These are phyloP conservation scores for Chalciporus sphaerocephalus DNA, from an alignment of 768 basidiomycete species.

Conservation along the genomic window DNA sequence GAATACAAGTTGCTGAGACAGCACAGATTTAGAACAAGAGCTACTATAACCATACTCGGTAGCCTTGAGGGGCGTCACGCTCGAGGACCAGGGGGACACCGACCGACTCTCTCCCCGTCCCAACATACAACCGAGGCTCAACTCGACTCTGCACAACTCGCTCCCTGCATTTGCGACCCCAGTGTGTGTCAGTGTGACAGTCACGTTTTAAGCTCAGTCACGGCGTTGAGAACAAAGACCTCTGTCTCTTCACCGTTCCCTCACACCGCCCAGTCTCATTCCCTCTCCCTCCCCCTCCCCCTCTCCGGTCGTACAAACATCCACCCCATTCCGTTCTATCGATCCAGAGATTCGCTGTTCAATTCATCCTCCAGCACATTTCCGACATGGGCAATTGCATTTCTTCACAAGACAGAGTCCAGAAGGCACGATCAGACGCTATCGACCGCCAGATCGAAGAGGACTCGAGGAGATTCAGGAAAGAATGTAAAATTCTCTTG, in stretches of 20 bases:
- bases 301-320: too few species aligned
- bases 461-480: conserved; percentile 73
- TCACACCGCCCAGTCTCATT: neutral
- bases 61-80: too few species aligned
- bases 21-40: neutral
- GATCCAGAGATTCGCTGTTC: neutral
- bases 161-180: too few species aligned
- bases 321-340: neutral
- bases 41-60: neutral
- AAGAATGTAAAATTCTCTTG: conserved; percentile 89
- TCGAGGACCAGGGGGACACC: too few species aligned
- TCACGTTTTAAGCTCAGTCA: conserved; percentile 2
- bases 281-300: neutral
- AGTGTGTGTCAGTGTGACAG: conserved; percentile 21
- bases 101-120: too few species aligned
- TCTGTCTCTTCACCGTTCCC: conserved; percentile 8
- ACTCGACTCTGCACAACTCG: too few species aligned
- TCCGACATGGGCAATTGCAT: conserved; percentile 66
- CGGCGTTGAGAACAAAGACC: conserved; percentile 25
- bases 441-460: conserved; percentile 87
- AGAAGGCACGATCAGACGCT: conserved; percentile 59
- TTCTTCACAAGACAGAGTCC: conserved; percentile 50
- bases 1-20: too few species aligned
- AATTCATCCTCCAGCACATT: neutral
- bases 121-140: too few species aligned